Base-by-base conservation (phyloP, 2,329 filamentous ascomycete genomes). In the Phialophora macrospora region DNA sequence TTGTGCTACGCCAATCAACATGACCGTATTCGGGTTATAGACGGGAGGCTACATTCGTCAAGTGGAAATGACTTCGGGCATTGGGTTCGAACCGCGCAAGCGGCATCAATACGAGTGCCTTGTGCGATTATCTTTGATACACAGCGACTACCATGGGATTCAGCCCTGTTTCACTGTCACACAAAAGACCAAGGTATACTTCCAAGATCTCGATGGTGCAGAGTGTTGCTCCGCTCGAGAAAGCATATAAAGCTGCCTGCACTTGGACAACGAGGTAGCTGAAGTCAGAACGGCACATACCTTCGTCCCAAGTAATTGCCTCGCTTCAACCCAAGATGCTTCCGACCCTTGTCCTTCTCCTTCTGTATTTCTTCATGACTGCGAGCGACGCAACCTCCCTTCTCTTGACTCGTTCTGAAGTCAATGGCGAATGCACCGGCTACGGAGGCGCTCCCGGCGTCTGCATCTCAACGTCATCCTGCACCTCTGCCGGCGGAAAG, bases 391-490 rank as follows among this genome's bases (percentile, higher is more conserved):
- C 55, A 24, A 24, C 34, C 9, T 57, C 34, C 8, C n/a, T 41
- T 24, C 55, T 57, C 55, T 20, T 61, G 30, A 14, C 17, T 28
- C 55, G 60, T 24, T 60, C 65, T 20, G 51, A 64, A 34, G 55
- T 59, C 5, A 61, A 67, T 17, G 65, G 62, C 17, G 46, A 55
- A 24, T 64, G 55, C 44, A 64, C 32, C 5, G 62, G 65, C 46
- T 34, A 32, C 24, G 34, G 48, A 12, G 49, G 65, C 20, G 55
- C 62, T 14, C 55, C 70, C 8, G 76, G 76, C 46, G 79, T 81
- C 14, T 82, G 80, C 73, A 70, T 81, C 62, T 72, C 75, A 30
- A 75, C 74, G 2, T 62, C 74, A 4, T 66, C 72, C 26, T 83
- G 81, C 74, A 69, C 73, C 17, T 65, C 73, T 1, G 64, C 67